Conservation (phyloP, 1,284 basidiomycete species). For the Sutorius eximius region DNA sequence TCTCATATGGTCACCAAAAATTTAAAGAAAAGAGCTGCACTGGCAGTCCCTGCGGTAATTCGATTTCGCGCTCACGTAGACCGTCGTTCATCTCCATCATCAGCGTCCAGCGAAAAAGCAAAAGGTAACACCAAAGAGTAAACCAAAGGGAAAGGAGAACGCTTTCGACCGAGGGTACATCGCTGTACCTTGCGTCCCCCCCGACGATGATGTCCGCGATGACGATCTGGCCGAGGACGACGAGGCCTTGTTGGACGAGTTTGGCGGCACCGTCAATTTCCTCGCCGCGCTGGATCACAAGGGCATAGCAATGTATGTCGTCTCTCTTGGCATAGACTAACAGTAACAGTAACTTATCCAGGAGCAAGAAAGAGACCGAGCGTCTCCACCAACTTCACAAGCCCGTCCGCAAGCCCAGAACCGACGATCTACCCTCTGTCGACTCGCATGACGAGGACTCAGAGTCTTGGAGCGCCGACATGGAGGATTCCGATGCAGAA, state of each 20-base stretch:
- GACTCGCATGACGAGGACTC: slow-evolving; percentile 61
- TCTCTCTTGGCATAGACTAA: neutral
- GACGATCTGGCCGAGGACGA: slow-evolving; percentile 63
- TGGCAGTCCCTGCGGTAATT: slow-evolving; percentile 34
- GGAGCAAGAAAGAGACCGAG: slow-evolving; percentile 77
- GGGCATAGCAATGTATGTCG: slow-evolving; percentile 66
- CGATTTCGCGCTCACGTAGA: neutral
- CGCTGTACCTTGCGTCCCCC: slow-evolving; percentile 50
- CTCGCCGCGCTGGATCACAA: slow-evolving; percentile 63
- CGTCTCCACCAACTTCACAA: slow-evolving; percentile 63
- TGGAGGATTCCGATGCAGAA: slow-evolving; percentile 37
- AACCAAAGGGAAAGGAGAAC: slow-evolving; percentile 57
- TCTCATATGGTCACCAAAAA: slow-evolving; percentile 23
- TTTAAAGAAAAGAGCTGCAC: slow-evolving; percentile 36
- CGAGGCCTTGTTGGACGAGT: slow-evolving; percentile 57
- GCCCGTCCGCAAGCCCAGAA: slow-evolving; percentile 48
- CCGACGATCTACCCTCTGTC: slow-evolving; percentile 64
- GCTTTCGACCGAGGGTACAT: slow-evolving; percentile 60
- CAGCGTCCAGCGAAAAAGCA: slow-evolving; percentile 47
- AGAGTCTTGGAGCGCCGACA: slow-evolving; percentile 53
- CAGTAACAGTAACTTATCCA: slow-evolving; percentile 33
- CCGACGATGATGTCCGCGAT: slow-evolving; percentile 43
- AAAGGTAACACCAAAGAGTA: slow-evolving; percentile 37
- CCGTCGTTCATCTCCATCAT: slow-evolving; percentile 13
- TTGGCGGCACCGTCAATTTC: slow-evolving; percentile 58